A percentile compares a stretch with the other conserved stretches of the same genome.
Evolutionary conservation across 2,329 filamentous ascomycete genomes (phyloP).

Genomic region (Epichloe scottii): DNA sequence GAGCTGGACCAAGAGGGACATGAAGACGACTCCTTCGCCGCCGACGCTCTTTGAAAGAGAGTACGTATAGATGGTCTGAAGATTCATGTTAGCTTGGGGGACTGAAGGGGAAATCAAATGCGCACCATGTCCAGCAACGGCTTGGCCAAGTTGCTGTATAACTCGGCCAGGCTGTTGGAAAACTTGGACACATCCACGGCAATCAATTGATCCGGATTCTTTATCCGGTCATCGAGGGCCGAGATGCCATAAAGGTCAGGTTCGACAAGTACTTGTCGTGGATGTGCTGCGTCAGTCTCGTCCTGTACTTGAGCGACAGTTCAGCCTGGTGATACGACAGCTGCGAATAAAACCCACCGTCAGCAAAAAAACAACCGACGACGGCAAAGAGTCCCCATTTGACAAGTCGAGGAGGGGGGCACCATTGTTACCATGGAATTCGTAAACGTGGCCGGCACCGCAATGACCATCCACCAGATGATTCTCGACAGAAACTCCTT

Average conservation of each 20-base stretch:
- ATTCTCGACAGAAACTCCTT: slow-evolving; percentile 80
- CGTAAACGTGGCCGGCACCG: slow-evolving; percentile 90
- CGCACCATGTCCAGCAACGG: slow-evolving; percentile 80
- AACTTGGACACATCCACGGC: slow-evolving; percentile 95
- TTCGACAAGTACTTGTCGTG: slow-evolving; percentile 95
- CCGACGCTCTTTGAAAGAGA: slow-evolving; percentile 90
- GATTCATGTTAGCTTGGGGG: slow-evolving; percentile 7
- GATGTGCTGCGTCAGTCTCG: slow-evolving; percentile 83
- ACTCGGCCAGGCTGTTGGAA: slow-evolving; percentile 83
- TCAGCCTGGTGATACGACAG: slow-evolving; percentile 95
- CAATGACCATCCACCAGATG: slow-evolving; percentile 97
- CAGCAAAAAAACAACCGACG: not conserved
- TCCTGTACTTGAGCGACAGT: slow-evolving; percentile 83
- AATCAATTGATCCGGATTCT: slow-evolving; percentile 95
- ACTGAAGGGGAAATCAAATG: not conserved
- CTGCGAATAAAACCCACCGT: slow-evolving; percentile 29
- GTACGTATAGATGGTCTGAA: slow-evolving; percentile 77
- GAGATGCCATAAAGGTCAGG: slow-evolving; percentile 93
- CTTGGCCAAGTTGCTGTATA: slow-evolving; percentile 95
- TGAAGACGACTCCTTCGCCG: slow-evolving; percentile 87
- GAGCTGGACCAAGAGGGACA: slow-evolving; percentile 86
- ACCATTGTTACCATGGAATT: slow-evolving; percentile 71
- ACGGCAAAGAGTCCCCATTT: not conserved
- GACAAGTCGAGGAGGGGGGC: too few relatives aligned
- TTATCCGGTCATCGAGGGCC: slow-evolving; percentile 90